phyloP scores from a whole-genome alignment of 805 yeast species.

The Suhomyces sp. region DNA sequence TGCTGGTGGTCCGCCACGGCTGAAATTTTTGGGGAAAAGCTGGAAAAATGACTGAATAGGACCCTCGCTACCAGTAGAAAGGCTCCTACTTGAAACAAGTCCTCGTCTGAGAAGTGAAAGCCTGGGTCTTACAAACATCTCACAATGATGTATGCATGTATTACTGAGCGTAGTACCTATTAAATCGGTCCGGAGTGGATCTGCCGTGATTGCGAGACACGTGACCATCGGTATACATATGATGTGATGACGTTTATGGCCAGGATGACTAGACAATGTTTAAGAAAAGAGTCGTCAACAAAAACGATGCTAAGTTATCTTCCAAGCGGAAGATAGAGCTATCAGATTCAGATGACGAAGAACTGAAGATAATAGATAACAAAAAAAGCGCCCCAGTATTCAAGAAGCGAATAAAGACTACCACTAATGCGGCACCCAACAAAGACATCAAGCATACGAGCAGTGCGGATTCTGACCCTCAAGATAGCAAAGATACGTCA shows the following conservation, averaged over 20 bases:
- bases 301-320: not conserved
- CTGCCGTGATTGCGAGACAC: not conserved
- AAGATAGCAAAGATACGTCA: not conserved
- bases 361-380: not conserved
- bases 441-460: constrained; percentile 4
- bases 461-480: not conserved
- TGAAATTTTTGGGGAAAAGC: constrained; percentile 75
- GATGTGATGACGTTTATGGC: not conserved
- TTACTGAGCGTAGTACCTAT: not conserved
- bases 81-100: not conserved
- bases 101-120: not conserved
- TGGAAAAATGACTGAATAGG: constrained; percentile 42
- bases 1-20: constrained; percentile 58
- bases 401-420: constrained; percentile 5
- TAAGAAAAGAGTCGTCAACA: constrained; percentile 11
- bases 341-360: constrained; percentile 1
- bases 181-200: constrained; percentile 1
- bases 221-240: not conserved
- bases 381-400: not conserved
- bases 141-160: not conserved
- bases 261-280: constrained; percentile 6
- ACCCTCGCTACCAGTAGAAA: not conserved
- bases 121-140: not conserved
- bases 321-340: constrained; percentile 8
- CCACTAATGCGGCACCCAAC: not conserved